Base-by-base conservation (phyloP, 2,329 filamentous ascomycete species). In the Aspergillus eucalypticola region DNA sequence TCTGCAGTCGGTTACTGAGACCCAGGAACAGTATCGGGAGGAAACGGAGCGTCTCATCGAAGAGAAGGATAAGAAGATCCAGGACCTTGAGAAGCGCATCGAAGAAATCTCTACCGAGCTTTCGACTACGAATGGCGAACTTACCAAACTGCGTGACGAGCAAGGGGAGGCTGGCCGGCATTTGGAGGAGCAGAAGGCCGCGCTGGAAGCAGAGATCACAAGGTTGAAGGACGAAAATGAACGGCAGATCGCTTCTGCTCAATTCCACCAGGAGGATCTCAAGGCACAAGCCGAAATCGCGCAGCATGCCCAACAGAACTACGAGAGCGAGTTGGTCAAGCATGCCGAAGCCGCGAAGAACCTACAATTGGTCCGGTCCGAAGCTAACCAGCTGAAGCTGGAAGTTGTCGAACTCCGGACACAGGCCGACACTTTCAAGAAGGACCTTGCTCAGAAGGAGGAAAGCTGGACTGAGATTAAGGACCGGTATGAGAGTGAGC, bases 241-340 rank as follows among this genome's bases (percentile, higher is more conserved):
- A 66, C 86, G 90, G 56, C 89, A 94, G 73, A 83, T 87, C 61
- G 90, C 92, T 62, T 89, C 92, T 53, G 88, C 91, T 32, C 88
- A 91, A 66, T 92, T 90, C 72, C 90, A 96, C 72, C 91, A 96
- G 72, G 90, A 96, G 69, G 93, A 98, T 69, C 86, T 98, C 44
- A 93, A 95, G 63, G 89, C 91, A 0, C 95, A 99, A 75, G 93
- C 94, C 27, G 90, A 96, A 48, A 98, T 99, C 70, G 92, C 95
- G 2, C 88, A 92, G 56, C 90, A 92, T 74, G 92, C 95, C 3
- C 95, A 99, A 73, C 90, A 96, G 72, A 93, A 95, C 67, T 99
- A 99, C 72, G 96, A 99, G 75, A 88, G 88, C 64, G 95, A 99
- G 75, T 84, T 99, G 10, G 86, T 96, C 69, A 97, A 95, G 79